Percentiles rank a stretch among this genome's conserved stretches.
phyloP scores from a whole-genome alignment of 2,329 filamentous ascomycete species.

The Xylariales sp. region DNA sequence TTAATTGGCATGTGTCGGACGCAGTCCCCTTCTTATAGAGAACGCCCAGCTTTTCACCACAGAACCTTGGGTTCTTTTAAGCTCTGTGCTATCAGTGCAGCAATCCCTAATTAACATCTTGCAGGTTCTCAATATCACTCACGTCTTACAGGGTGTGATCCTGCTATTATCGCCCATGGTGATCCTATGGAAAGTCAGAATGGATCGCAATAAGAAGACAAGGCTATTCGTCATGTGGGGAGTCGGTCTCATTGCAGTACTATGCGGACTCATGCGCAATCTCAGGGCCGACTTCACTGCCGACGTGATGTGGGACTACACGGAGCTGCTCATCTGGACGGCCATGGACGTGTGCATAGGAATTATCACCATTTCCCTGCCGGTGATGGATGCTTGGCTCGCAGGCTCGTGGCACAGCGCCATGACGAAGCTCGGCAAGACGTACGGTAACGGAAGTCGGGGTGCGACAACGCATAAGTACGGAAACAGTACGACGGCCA shows the following conservation, averaged over 20 bases:
- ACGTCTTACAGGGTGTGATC: conserved; percentile 29
- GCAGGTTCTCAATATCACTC: conserved; percentile 22
- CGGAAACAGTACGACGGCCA: conserved; percentile 2
- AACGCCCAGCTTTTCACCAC: too few species aligned
- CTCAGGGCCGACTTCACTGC: conserved; percentile 15
- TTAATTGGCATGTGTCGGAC: too few species aligned
- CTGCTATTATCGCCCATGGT: conserved; percentile 29
- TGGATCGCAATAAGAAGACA: conserved; percentile 24
- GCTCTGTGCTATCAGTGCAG: too few species aligned
- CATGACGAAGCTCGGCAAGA: conserved; percentile 9
- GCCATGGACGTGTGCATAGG: conserved; percentile 28
- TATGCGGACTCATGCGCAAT: conserved; percentile 26
- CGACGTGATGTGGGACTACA: conserved; percentile 22
- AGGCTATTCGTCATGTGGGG: conserved; percentile 28
- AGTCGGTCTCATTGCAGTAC: conserved; percentile 24
- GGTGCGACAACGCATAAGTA: conserved; percentile 1
- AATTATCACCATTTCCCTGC: conserved; percentile 27
- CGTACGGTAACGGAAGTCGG: neutral
- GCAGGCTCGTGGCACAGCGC: conserved; percentile 15
- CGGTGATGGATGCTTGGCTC: conserved; percentile 26
- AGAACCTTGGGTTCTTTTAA: too few species aligned
- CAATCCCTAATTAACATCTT: too few species aligned
- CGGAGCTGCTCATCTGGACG: conserved; percentile 24
- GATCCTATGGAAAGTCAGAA: conserved; percentile 29
- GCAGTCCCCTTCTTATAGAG: too few species aligned